A percentile compares a stretch with the other conserved stretches of the same genome.
phyloP scores from a whole-genome alignment of 2,329 filamentous ascomycete species.

The Sporothrix sp. region DNA sequence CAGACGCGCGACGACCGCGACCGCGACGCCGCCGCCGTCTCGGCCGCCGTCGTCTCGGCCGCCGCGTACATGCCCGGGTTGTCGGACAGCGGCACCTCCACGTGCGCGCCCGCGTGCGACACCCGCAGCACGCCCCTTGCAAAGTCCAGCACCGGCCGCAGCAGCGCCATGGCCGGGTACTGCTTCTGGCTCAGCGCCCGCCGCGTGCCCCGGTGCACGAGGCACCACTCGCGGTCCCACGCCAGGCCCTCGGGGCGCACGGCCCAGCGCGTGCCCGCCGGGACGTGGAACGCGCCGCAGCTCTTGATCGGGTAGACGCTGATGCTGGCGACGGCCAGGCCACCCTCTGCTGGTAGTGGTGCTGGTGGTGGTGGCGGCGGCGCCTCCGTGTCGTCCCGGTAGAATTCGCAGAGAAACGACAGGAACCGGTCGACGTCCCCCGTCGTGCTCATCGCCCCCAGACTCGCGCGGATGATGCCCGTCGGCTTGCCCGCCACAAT shows the following conservation, averaged over 20 bases:
- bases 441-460: constrained; percentile 81
- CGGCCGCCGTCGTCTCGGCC: not conserved
- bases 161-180: constrained; percentile 76
- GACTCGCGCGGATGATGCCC: constrained; percentile 72
- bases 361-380: not conserved
- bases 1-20: constrained; percentile 60
- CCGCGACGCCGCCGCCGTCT: constrained; percentile 25
- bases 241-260: constrained; percentile 72
- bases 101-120: too few species aligned
- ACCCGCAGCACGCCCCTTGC: constrained; percentile 46
- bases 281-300: constrained; percentile 69
- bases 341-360: not conserved
- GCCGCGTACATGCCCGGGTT: constrained; percentile 47
- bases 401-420: constrained; percentile 63
- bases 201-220: constrained; percentile 78
- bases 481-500: constrained; percentile 77
- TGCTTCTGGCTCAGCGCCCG: constrained; percentile 81
- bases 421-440: constrained; percentile 65
- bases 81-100: constrained; percentile 56
- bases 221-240: constrained; percentile 96
- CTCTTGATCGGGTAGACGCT: constrained; percentile 90
- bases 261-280: constrained; percentile 57
- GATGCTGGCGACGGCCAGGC: constrained; percentile 32
- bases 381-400: constrained; percentile 25
- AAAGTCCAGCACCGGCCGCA: constrained; percentile 68